Conservation (phyloP, 345 rosid genomes). For the Psidium friedrichsthalianum region DNA sequence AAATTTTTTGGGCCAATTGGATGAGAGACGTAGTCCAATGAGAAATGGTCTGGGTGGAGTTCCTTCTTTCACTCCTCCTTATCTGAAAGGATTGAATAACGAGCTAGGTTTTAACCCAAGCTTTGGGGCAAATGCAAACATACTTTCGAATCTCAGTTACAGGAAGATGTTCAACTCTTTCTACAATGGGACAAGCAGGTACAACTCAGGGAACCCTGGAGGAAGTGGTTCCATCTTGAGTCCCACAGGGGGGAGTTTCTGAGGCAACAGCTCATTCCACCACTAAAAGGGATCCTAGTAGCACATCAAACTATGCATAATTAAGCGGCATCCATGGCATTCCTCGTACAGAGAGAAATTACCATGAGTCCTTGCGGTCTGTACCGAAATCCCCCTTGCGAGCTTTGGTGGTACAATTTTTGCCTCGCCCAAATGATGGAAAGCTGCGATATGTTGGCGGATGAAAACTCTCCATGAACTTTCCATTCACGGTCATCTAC, state of each 20-base stretch:
- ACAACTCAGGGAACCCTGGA: slow-evolving; percentile 23
- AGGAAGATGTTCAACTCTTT: slow-evolving; percentile 50
- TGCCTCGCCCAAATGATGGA: too few relatives aligned
- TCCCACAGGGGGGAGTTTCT: slow-evolving; percentile 37
- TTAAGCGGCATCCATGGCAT: too few relatives aligned
- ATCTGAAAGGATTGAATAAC: slow-evolving; percentile 45
- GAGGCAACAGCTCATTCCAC: slow-evolving; percentile 68
- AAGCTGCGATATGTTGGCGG: too few relatives aligned
- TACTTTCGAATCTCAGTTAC: slow-evolving; percentile 35
- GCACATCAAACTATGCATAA: too few relatives aligned
- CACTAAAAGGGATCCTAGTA: too few relatives aligned
- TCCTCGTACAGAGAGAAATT: too few relatives aligned
- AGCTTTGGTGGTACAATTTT: too few relatives aligned
- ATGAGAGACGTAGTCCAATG: slow-evolving; percentile 71
- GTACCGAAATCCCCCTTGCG: too few relatives aligned
- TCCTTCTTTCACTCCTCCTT: slow-evolving; percentile 53
- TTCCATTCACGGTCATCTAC: too few relatives aligned
- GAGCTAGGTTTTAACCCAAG: slow-evolving; percentile 50
- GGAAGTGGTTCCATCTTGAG: slow-evolving; percentile 22
- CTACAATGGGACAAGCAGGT: slow-evolving; percentile 38
- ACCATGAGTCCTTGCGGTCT: too few relatives aligned
- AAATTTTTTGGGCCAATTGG: slow-evolving; percentile 63
- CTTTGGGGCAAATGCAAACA: slow-evolving; percentile 38
- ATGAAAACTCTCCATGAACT: too few relatives aligned
- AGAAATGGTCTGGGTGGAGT: slow-evolving; percentile 43